Conservation (phyloP, 306 rosid species). For the Glycyrrhiza uralensis region DNA sequence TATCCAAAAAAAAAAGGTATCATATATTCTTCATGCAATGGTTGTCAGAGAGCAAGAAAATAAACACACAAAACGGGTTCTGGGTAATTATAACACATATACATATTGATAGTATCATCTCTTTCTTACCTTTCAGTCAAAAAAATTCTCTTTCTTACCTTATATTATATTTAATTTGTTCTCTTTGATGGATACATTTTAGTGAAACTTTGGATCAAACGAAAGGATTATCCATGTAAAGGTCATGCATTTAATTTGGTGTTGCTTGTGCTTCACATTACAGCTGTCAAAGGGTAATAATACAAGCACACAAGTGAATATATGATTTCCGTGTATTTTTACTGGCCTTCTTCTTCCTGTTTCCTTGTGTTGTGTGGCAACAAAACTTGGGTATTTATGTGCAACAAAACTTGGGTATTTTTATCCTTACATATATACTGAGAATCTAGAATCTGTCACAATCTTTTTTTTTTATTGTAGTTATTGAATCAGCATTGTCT, state of each 20-base stretch:
- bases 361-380: not conserved
- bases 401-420: not conserved
- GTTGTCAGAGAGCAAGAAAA: not conserved
- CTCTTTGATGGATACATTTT: not conserved
- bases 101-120: not conserved
- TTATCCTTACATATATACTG: not conserved
- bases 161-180: not conserved
- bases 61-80: not conserved
- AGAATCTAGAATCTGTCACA: not conserved
- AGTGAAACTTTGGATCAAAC: not conserved
- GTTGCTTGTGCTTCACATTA: not conserved
- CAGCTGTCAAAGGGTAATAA: not conserved
- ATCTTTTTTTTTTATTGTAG: not conserved
- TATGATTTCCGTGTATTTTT: not conserved
- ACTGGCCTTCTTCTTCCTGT: not conserved
- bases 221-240: not conserved
- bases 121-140: not conserved
- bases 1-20: too few relatives aligned
- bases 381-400: not conserved
- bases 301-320: not conserved
- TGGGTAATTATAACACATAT: not conserved
- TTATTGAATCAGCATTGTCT: constrained; percentile 20
- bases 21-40: too few relatives aligned
- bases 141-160: too few relatives aligned
- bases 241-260: too few relatives aligned